Conservation (phyloP, 306 rosid species). For the Quercus robur region DNA sequence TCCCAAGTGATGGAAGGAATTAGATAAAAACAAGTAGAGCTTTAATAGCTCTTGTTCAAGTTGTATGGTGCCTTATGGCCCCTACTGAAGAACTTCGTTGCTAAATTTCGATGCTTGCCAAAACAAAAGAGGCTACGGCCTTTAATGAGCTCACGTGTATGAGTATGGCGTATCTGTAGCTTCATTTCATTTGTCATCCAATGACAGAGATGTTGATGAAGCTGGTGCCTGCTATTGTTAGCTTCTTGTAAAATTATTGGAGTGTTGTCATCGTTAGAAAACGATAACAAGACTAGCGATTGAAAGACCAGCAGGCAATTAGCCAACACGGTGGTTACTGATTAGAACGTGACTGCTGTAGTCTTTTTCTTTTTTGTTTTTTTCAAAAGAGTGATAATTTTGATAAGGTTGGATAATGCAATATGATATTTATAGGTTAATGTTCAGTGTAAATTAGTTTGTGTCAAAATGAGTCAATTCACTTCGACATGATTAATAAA, state of each 20-base stretch:
- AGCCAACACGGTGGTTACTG: no score
- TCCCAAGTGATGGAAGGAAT: background rate
- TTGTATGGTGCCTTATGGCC: background rate
- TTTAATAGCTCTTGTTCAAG: background rate
- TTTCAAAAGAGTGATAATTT: no score
- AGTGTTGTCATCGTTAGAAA: background rate
- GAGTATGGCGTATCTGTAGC: background rate
- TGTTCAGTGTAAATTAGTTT: no score
- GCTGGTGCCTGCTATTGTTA: background rate
- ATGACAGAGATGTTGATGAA: background rate
- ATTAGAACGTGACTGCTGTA: no score
- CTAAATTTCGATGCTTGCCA: background rate
- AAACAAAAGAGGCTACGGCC: background rate
- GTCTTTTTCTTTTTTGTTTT: no score
- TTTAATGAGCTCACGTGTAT: background rate
- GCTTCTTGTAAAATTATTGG: background rate
- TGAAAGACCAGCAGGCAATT: background rate
- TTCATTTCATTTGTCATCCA: background rate
- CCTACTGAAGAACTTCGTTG: background rate
- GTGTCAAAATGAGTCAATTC: no score
- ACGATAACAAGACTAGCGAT: background rate
- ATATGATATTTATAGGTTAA: no score
- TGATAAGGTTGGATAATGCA: no score
- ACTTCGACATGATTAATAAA: no score
- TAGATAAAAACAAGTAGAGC: slow-evolving; percentile 2